phyloP scores from a whole-genome alignment of 129 eudicot species.

The Chrysanthemum lavandulifolium region DNA sequence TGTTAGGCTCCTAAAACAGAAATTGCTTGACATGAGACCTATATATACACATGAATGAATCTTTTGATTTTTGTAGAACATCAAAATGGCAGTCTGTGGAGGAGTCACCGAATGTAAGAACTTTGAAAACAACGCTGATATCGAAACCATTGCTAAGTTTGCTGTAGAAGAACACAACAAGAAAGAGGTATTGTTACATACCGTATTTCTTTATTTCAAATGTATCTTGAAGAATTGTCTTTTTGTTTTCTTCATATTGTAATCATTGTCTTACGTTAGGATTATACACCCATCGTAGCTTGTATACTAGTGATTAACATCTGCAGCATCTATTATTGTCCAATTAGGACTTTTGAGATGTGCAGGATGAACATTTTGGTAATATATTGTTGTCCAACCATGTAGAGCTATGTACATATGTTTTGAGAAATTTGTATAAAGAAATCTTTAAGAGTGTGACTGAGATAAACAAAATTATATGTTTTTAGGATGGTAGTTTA shows the following conservation, averaged over 20 bases:
- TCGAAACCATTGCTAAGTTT: slow-evolving; percentile 6
- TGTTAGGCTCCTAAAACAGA: no score
- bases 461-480: no score
- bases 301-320: no score
- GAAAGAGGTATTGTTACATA: not conserved
- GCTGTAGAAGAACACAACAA: slow-evolving; percentile 17
- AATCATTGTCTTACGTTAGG: not conserved
- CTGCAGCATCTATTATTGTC: no score
- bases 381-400: not conserved
- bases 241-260: not conserved
- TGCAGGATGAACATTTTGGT: not conserved
- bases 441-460: not conserved
- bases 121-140: not conserved
- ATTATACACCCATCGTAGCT: not conserved
- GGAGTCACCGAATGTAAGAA: not conserved
- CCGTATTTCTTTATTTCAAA: not conserved
- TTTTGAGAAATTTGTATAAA: not conserved
- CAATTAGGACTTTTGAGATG: no score
- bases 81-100: slow-evolving; percentile 7
- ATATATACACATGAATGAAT: no score
- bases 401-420: not conserved
- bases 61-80: not conserved
- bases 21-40: no score
- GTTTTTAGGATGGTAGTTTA: no score
- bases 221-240: not conserved